phyloP scores from a whole-genome alignment of 495 filamentous ascomycete genomes.

The Xylaria grammica region DNA sequence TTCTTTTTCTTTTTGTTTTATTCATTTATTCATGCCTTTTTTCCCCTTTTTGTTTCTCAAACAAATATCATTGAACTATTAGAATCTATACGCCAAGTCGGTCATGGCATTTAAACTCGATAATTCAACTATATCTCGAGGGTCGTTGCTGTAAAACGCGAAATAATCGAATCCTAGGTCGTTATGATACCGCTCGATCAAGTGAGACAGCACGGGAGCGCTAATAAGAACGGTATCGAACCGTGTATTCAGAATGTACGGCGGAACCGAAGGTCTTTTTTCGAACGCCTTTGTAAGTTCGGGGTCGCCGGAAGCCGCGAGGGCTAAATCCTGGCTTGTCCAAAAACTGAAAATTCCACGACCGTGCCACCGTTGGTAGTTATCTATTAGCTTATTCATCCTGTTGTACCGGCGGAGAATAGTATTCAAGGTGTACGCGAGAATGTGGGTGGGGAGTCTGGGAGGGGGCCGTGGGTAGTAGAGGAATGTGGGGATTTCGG shows the following conservation, averaged over 20 bases:
- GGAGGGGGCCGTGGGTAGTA: constrained; percentile 4
- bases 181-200: constrained; percentile 18
- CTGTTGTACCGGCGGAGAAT: constrained; percentile 12
- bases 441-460: not conserved
- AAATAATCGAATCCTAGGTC: constrained; percentile 16
- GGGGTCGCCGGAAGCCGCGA: not conserved
- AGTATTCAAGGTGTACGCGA: not conserved
- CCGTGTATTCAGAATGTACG: not conserved
- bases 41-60: too few relatives aligned
- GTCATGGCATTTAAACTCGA: too few relatives aligned
- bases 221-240: constrained; percentile 4
- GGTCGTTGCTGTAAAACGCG: constrained; percentile 3
- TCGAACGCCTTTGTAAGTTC: not conserved
- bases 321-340: not conserved
- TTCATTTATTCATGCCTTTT: too few relatives aligned
- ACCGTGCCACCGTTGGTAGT: constrained; percentile 17
- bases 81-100: too few relatives aligned
- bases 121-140: too few relatives aligned
- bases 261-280: constrained; percentile 3
- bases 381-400: not conserved
- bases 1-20: too few relatives aligned
- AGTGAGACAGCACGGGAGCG: constrained; percentile 12
- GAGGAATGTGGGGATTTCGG: not conserved
- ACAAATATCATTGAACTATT: too few relatives aligned
- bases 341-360: constrained; percentile 1